These are phyloP conservation scores for Cyclotella cryptica DNA, from an alignment of 108 stramenopile species.

Conservation along the genomic window DNA sequence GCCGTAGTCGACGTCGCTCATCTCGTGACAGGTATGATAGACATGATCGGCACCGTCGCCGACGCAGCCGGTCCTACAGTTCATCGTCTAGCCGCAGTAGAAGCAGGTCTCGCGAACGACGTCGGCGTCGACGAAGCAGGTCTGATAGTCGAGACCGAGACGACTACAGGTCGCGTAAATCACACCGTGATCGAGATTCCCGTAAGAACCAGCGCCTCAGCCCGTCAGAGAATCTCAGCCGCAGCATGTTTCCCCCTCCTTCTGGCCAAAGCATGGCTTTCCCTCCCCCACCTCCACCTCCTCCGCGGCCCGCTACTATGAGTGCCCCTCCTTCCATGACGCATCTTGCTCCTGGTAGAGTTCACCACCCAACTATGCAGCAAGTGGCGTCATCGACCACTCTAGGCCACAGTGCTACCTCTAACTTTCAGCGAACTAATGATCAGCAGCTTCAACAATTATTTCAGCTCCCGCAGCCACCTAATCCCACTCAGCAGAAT, in stretches of 20 bases:
- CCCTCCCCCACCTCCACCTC: slow-evolving; percentile 21
- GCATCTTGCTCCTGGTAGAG: slow-evolving; percentile 16
- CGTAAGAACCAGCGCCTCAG: neutral
- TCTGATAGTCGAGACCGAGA: slow-evolving; percentile 22
- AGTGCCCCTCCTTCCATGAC: neutral
- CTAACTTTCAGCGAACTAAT: slow-evolving; percentile 2
- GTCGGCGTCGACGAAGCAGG: slow-evolving; percentile 18
- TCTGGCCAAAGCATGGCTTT: neutral
- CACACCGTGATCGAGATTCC: slow-evolving; percentile 20
- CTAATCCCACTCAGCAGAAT: slow-evolving; percentile 7
- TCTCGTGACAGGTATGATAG: slow-evolving; percentile 16
- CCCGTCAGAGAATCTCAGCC: neutral
- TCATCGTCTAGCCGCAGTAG: slow-evolving; percentile 34
- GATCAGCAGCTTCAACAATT: slow-evolving; percentile 45
- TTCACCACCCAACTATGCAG: slow-evolving; percentile 34
- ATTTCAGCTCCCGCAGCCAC: slow-evolving; percentile 44
- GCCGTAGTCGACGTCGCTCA: neutral
- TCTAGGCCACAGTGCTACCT: no score
- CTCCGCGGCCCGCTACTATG: slow-evolving; percentile 23
- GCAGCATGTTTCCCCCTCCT: neutral
- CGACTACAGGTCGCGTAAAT: slow-evolving; percentile 6
- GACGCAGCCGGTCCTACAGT: slow-evolving; percentile 10
- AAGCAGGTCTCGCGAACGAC: slow-evolving; percentile 32
- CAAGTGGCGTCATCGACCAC: slow-evolving; percentile 11
- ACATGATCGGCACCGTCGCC: slow-evolving; percentile 12